Conservation (phyloP, 805 yeast genomes). For the Tetrapisispora nanseiensis region DNA sequence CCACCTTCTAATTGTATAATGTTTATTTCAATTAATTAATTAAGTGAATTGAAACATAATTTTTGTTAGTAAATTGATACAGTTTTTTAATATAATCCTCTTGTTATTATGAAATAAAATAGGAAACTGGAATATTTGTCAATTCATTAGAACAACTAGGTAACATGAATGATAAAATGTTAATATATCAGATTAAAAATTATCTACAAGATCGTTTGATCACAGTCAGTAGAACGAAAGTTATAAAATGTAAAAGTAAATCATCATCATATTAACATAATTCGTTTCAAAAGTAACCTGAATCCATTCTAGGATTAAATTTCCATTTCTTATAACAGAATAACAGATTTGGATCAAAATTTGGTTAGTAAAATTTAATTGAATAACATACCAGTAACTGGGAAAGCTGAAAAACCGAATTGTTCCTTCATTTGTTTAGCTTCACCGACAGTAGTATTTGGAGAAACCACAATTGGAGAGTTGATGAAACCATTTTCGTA, state of each 20-base stretch:
- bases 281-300: too few species aligned
- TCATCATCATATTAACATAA: constrained; percentile 39
- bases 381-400: constrained; percentile 90
- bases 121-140: not conserved
- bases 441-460: constrained; percentile 68
- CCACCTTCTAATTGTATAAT: constrained; percentile 55
- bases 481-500: constrained; percentile 96
- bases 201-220: constrained; percentile 97
- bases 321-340: constrained; percentile 14
- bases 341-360: not conserved
- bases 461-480: constrained; percentile 81
- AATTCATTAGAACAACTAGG: not conserved
- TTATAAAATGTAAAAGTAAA: constrained; percentile 43
- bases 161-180: not conserved
- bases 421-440: constrained; percentile 58
- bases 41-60: not conserved
- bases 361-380: constrained; percentile 4
- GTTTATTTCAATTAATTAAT: not conserved
- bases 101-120: too few species aligned
- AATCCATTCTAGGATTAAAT: not conserved
- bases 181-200: constrained; percentile 33
- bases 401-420: constrained; percentile 94
- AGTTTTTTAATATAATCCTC: not conserved
- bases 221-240: constrained; percentile 99
- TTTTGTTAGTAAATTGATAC: constrained; percentile 15